A percentile compares a stretch with the other conserved stretches of the same genome.
These are phyloP conservation scores for Pilatotrama ljubarskyi DNA, from an alignment of 768 basidiomycete genomes.

Conservation along the genomic window DNA sequence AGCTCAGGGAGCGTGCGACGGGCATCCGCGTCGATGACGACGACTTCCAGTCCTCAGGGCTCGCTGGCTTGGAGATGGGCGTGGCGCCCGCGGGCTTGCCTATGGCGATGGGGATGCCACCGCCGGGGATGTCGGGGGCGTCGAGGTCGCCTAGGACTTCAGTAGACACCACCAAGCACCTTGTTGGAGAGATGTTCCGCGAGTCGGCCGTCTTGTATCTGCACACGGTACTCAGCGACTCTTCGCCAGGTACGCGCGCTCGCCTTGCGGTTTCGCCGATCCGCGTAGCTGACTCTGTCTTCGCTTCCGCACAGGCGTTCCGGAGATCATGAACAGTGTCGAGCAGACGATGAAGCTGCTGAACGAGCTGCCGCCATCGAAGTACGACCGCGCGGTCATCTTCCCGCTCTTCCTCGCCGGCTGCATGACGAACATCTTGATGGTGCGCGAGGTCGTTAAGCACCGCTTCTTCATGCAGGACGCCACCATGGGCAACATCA, in stretches of 20 bases:
- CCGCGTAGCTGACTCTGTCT: constrained; percentile 8
- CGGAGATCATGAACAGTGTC: constrained; percentile 65
- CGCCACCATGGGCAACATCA: constrained; percentile 28
- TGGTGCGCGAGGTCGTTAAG: constrained; percentile 37
- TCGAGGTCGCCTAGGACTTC: constrained; percentile 31
- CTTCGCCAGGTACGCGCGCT: constrained; percentile 60
- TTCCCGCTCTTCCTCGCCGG: constrained; percentile 77
- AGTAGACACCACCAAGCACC: constrained; percentile 12
- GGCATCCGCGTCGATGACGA: constrained; percentile 15
- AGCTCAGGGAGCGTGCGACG: constrained; percentile 47
- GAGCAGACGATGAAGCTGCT: constrained; percentile 54
- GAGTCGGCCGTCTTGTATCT: constrained; percentile 69
- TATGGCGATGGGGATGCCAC: constrained; percentile 10
- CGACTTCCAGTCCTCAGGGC: constrained; percentile 7
- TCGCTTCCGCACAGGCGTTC: constrained; percentile 50
- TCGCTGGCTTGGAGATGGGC: constrained; percentile 16
- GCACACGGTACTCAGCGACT: constrained; percentile 67
- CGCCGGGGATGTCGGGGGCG: constrained; percentile 25
- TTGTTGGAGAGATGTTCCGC: constrained; percentile 58
- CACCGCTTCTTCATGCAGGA: constrained; percentile 25
- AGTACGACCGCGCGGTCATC: constrained; percentile 64
- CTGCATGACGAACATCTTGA: constrained; percentile 65
- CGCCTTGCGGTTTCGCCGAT: neutral
- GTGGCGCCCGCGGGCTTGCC: constrained; percentile 19
- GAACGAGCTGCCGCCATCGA: constrained; percentile 53